Evolutionary conservation across 2,329 filamentous ascomycete species (phyloP).

Genomic region (Magnaporthiopsis incrustans): DNA sequence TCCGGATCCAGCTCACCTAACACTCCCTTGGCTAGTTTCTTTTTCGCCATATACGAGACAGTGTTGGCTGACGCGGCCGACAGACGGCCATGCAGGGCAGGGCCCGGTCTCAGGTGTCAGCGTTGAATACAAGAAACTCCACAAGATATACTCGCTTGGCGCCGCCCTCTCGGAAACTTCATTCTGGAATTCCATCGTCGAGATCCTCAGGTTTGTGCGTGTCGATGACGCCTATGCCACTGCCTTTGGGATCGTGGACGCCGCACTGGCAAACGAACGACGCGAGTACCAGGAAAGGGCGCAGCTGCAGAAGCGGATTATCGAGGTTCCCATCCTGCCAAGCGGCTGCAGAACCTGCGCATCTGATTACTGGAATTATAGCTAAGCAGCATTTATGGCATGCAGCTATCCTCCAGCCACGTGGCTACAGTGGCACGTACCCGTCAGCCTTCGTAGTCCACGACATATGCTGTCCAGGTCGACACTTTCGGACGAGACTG

Average conservation of each 20-base stretch:
- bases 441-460: background rate
- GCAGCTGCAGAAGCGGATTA: background rate
- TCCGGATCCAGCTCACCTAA: no score
- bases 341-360: background rate
- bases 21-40: no score
- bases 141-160: constrained; percentile 38
- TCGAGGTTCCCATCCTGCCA: background rate
- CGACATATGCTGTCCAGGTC: background rate
- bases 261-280: background rate
- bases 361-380: background rate
- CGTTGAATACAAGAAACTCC: background rate
- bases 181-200: constrained; percentile 18
- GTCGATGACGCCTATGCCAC: constrained; percentile 7
- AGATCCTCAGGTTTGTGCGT: constrained; percentile 15
- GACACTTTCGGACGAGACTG: background rate
- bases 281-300: background rate
- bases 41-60: background rate
- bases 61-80: background rate
- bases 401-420: background rate
- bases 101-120: background rate
- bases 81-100: background rate
- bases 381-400: background rate
- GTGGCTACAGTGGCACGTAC: background rate
- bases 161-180: constrained; percentile 40
- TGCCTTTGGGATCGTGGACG: background rate